A percentile compares a stretch with the other conserved stretches of the same genome.
phyloP scores from a whole-genome alignment of 2,329 filamentous ascomycete species.

The Ophiostoma montium region DNA sequence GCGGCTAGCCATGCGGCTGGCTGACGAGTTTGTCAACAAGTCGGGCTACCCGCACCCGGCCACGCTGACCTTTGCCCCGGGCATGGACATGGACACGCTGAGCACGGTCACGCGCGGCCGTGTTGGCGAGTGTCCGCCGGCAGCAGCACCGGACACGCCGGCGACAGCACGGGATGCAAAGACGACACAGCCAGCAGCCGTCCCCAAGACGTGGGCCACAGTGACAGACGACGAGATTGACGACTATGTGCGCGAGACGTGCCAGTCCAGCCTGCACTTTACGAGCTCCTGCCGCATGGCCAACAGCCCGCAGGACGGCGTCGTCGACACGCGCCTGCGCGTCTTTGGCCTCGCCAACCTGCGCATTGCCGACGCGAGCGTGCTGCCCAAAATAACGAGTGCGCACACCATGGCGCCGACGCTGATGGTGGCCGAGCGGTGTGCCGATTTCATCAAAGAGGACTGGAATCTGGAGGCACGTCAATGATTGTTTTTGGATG shows the following conservation, averaged over 20 bases:
- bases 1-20: conserved; percentile 20
- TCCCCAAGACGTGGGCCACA: conserved; percentile 14
- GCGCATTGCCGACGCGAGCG: conserved; percentile 18
- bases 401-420: conserved; percentile 19
- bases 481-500: background rate
- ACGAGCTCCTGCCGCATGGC: conserved; percentile 28
- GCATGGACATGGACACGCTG: conserved; percentile 13
- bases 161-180: background rate
- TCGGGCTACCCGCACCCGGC: conserved; percentile 17
- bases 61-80: conserved; percentile 16
- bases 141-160: background rate
- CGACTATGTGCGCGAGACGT: conserved; percentile 13
- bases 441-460: conserved; percentile 18
- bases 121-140: background rate
- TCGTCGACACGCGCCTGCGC: conserved; percentile 16
- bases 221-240: conserved; percentile 20
- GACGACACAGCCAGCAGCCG: background rate
- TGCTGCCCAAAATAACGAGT: conserved; percentile 19
- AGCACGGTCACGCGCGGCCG: conserved; percentile 2
- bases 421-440: conserved; percentile 20
- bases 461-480: conserved; percentile 2
- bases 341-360: conserved; percentile 15
- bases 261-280: conserved; percentile 21
- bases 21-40: conserved; percentile 16
- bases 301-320: conserved; percentile 8